Conservation (phyloP, 2,329 filamentous ascomycete species). For the Lasiodiplodia sp. region DNA sequence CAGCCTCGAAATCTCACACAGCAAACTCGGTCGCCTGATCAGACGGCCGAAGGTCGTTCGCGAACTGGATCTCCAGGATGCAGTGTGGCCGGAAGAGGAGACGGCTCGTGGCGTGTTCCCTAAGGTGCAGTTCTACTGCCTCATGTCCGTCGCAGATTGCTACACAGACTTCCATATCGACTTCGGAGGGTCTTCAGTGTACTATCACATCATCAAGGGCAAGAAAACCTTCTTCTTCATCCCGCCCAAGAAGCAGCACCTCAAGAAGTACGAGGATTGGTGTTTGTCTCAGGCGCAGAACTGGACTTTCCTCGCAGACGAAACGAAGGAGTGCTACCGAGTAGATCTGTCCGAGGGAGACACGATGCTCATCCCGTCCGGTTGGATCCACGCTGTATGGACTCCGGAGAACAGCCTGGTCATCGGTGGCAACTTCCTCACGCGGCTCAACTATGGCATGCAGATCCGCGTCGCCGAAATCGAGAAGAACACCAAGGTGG, state of each 20-base stretch:
- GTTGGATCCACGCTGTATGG: slow-evolving; percentile 77
- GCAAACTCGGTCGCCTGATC: slow-evolving; percentile 67
- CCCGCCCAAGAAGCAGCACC: slow-evolving; percentile 70
- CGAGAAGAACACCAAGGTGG: slow-evolving; percentile 72
- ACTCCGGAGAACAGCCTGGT: slow-evolving; percentile 73
- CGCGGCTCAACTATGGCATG: slow-evolving; percentile 69
- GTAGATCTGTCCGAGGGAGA: slow-evolving; percentile 72
- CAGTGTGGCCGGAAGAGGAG: slow-evolving; percentile 62
- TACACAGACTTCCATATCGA: slow-evolving; percentile 78
- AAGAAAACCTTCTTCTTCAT: slow-evolving; percentile 77
- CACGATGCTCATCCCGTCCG: slow-evolving; percentile 74
- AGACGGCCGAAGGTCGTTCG: slow-evolving; percentile 70
- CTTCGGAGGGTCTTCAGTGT: slow-evolving; percentile 74
- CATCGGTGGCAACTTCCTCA: slow-evolving; percentile 75
- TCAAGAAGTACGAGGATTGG: slow-evolving; percentile 76
- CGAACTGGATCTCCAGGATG: slow-evolving; percentile 65
- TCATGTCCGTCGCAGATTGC: slow-evolving; percentile 75
- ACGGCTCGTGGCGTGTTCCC: slow-evolving; percentile 64
- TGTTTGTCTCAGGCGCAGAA: slow-evolving; percentile 72
- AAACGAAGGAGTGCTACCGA: slow-evolving; percentile 71
- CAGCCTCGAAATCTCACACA: slow-evolving; percentile 72
- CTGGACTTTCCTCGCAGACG: slow-evolving; percentile 68
- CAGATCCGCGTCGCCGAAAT: slow-evolving; percentile 71
- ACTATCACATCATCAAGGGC: slow-evolving; percentile 73
- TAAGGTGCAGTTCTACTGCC: slow-evolving; percentile 72